Percentiles rank a stretch among this genome's conserved stretches.
phyloP scores from a whole-genome alignment of 2,329 filamentous ascomycete genomes.

The Ceratocystis huliohia region DNA sequence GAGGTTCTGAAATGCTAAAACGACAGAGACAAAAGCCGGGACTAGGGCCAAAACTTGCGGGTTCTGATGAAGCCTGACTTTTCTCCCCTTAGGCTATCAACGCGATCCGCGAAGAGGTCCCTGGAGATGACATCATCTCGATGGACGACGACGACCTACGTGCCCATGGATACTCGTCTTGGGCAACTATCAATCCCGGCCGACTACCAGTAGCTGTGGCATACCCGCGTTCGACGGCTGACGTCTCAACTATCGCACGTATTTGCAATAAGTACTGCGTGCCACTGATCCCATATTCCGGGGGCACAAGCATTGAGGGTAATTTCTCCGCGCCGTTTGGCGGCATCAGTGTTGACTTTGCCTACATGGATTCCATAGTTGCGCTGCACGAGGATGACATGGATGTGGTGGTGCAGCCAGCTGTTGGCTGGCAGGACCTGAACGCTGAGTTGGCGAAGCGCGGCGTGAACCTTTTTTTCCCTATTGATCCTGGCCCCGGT shows the following conservation, averaged over 20 bases:
- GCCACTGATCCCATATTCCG: constrained; percentile 77
- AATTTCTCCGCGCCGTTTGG: constrained; percentile 82
- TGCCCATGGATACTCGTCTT: constrained; percentile 54
- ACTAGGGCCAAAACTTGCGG: not conserved
- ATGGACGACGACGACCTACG: constrained; percentile 49
- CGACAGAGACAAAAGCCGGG: too few species aligned
- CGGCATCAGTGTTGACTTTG: constrained; percentile 81
- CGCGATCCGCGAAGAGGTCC: constrained; percentile 40
- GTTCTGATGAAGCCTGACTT: not conserved
- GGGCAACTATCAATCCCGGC: constrained; percentile 50
- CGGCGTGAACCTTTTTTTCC: constrained; percentile 72
- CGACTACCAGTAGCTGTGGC: constrained; percentile 50
- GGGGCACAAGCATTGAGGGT: constrained; percentile 74
- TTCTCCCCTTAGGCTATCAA: constrained; percentile 36
- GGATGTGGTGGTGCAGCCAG: constrained; percentile 85
- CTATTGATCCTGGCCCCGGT: constrained; percentile 65
- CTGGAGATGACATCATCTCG: constrained; percentile 45
- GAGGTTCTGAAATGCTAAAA: too few species aligned
- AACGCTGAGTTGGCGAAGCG: constrained; percentile 59
- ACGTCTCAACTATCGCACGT: constrained; percentile 48
- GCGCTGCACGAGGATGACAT: constrained; percentile 74
- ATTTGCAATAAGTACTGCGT: constrained; percentile 68
- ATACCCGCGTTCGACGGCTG: constrained; percentile 47
- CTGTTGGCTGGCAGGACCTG: constrained; percentile 81
- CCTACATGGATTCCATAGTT: constrained; percentile 71